phyloP scores from a whole-genome alignment of 257 asterid genomes.

The Fraxinus americana region DNA sequence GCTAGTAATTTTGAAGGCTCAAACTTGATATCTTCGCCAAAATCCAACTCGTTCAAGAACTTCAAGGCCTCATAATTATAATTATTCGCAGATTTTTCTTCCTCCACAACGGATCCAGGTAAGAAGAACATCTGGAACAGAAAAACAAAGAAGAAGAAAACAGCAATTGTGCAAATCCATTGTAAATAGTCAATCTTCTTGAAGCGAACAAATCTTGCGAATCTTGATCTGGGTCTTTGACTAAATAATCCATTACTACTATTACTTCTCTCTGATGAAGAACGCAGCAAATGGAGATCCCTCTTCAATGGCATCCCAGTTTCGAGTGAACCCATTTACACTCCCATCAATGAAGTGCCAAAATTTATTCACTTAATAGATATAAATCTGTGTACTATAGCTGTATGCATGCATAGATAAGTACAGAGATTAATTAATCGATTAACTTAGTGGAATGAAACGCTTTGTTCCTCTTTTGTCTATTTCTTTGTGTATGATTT shows the following conservation, averaged over 20 bases:
- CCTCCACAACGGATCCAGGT: constrained; percentile 59
- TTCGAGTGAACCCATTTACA: constrained; percentile 87
- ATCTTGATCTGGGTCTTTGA: constrained; percentile 85
- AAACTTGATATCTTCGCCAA: constrained; percentile 73
- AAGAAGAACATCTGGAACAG: constrained; percentile 61
- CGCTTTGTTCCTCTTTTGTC: background rate
- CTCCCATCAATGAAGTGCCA: constrained; percentile 48
- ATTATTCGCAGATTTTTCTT: constrained; percentile 17
- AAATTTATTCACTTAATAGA: background rate
- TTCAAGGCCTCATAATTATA: constrained; percentile 38
- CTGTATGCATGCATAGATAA: background rate
- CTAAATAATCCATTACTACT: constrained; percentile 17
- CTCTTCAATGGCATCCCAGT: constrained; percentile 53
- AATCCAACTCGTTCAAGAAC: constrained; percentile 63
- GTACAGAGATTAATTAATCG: background rate
- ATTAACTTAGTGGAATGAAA: background rate
- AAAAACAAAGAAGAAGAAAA: constrained; percentile 66
- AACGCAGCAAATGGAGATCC: constrained; percentile 54
- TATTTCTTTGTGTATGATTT: background rate
- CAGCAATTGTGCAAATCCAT: constrained; percentile 63
- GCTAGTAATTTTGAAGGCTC: constrained; percentile 55
- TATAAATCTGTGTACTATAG: background rate
- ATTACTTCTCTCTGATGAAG: constrained; percentile 38
- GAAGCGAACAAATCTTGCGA: constrained; percentile 57
- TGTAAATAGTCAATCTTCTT: constrained; percentile 61